Evolutionary conservation across 1,139 yeast species (phyloP).

Genomic region (Lodderomyces orthopsilosis): DNA sequence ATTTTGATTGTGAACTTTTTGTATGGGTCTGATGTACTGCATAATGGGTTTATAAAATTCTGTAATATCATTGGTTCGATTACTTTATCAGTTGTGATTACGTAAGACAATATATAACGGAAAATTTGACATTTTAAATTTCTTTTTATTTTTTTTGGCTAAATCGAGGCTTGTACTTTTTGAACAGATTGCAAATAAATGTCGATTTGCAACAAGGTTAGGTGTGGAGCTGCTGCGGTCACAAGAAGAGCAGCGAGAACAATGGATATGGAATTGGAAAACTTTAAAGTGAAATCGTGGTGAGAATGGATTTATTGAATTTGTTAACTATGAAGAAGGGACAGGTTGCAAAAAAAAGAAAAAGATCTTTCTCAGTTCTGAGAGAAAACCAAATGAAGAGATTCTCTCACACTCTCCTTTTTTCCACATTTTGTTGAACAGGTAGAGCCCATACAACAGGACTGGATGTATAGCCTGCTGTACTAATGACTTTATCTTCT

Average conservation of each 20-base stretch:
- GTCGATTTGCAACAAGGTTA: neutral
- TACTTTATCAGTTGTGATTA: neutral
- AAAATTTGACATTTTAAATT: neutral
- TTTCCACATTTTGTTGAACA: too few species aligned
- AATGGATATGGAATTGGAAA: neutral
- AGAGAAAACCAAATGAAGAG: too few species aligned
- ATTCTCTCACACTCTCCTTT: too few species aligned
- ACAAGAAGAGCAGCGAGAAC: neutral
- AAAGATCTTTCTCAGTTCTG: neutral
- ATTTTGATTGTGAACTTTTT: too few species aligned
- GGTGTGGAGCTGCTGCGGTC: neutral
- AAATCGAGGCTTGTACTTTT: neutral
- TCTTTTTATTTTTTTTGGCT: neutral
- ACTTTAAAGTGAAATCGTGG: too few species aligned
- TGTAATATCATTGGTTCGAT: neutral
- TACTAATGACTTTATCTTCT: too few species aligned
- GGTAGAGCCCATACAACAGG: too few species aligned
- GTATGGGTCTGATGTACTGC: neutral
- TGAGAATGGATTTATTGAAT: too few species aligned
- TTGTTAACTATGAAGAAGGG: too few species aligned
- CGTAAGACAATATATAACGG: neutral
- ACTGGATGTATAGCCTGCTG: too few species aligned
- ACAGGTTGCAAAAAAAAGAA: neutral
- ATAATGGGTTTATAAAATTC: neutral
- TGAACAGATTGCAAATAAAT: too few species aligned